These are phyloP conservation scores for Iberis pinnata DNA, from an alignment of 345 rosid species.

Conservation along the genomic window DNA sequence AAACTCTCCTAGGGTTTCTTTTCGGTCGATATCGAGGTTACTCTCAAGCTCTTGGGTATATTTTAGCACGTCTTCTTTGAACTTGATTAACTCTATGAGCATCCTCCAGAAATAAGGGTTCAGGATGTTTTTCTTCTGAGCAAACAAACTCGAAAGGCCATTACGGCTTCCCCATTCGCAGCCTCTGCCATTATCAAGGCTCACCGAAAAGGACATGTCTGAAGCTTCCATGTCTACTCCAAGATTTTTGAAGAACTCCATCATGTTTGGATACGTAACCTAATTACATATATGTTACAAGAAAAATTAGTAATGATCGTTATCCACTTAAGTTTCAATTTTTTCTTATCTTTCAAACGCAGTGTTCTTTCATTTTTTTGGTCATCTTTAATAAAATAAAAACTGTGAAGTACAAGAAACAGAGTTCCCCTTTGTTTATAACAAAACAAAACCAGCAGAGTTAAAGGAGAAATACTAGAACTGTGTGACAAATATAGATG, in stretches of 20 bases:
- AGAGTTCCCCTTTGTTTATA: too few relatives aligned
- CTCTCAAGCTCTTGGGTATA: slow-evolving; percentile 60
- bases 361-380: too few relatives aligned
- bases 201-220: slow-evolving; percentile 81
- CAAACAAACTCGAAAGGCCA: slow-evolving; percentile 62
- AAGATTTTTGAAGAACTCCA: slow-evolving; percentile 74
- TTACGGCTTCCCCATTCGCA: slow-evolving; percentile 92
- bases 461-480: too few relatives aligned
- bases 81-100: slow-evolving; percentile 60
- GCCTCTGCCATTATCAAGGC: slow-evolving; percentile 65
- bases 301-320: too few relatives aligned
- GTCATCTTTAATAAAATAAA: too few relatives aligned
- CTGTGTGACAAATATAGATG: too few relatives aligned
- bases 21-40: slow-evolving; percentile 54
- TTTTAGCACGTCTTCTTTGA: slow-evolving; percentile 58
- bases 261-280: slow-evolving; percentile 95
- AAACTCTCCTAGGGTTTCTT: slow-evolving; percentile 68
- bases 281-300: slow-evolving; percentile 29
- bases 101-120: slow-evolving; percentile 79
- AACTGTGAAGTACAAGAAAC: too few relatives aligned
- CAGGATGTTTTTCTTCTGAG: slow-evolving; percentile 53
- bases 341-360: too few relatives aligned
- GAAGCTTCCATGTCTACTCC: slow-evolving; percentile 77
- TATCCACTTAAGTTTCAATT: too few relatives aligned
- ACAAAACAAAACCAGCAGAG: too few relatives aligned